Evolutionary conservation across 2,329 filamentous ascomycete genomes (phyloP).

Genomic region (Fonsecaea monophora): DNA sequence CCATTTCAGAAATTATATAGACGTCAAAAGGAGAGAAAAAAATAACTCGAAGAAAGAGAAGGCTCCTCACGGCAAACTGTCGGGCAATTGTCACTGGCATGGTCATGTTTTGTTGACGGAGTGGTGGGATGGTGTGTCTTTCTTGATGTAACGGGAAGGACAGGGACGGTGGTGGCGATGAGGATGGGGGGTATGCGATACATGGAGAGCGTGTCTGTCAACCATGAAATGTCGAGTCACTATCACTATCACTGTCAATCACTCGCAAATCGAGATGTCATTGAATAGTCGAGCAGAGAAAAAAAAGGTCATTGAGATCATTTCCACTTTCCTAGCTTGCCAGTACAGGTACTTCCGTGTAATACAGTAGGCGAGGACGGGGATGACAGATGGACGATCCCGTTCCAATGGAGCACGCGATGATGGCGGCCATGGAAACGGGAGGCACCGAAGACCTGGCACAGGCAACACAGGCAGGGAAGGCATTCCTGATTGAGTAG

Average conservation of each 20-base stretch:
- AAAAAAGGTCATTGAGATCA: not conserved
- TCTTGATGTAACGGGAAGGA: not conserved
- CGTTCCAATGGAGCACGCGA: not conserved
- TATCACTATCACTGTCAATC: not conserved
- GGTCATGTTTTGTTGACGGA: conserved; percentile 1
- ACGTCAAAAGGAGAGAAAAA: conserved; percentile 3
- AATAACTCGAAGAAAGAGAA: not conserved
- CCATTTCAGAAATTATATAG: conserved; percentile 2
- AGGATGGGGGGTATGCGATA: not conserved
- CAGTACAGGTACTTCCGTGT: no score
- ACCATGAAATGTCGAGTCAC: not conserved
- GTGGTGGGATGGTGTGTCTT: not conserved
- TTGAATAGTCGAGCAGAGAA: not conserved
- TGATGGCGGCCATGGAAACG: not conserved
- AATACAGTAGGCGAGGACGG: not conserved
- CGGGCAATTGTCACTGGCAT: conserved; percentile 13
- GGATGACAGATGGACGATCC: not conserved
- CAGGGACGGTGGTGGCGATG: not conserved
- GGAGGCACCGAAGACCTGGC: not conserved
- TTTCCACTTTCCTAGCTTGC: not conserved
- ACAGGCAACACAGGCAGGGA: not conserved
- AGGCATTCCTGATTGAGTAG: not conserved
- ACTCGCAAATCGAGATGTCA: not conserved
- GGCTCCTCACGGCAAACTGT: conserved; percentile 12
- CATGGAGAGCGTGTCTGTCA: not conserved